Conservation (phyloP, 2,329 filamentous ascomycete species). For the Leptographium radiaticola region DNA sequence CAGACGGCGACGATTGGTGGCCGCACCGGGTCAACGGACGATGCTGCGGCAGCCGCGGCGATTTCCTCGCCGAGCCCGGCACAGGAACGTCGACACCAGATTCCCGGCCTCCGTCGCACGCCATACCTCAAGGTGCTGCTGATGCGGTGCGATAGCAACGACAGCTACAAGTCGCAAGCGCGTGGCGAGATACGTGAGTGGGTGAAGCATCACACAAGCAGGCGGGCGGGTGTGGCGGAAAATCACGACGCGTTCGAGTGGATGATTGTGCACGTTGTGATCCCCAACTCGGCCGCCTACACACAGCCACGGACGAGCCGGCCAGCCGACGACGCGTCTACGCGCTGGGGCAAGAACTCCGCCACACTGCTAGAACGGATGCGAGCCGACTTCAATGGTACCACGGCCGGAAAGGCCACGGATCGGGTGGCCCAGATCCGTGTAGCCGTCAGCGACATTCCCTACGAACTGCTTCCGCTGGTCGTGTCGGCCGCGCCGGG, state of each 20-base stretch:
- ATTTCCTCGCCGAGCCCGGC: conserved; percentile 16
- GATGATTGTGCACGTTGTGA: conserved; percentile 83
- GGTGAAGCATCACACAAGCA: conserved; percentile 65
- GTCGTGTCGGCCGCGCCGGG: conserved; percentile 50
- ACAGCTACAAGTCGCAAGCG: conserved; percentile 73
- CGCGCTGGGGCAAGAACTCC: conserved; percentile 33
- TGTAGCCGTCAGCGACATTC: conserved; percentile 56
- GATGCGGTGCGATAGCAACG: conserved; percentile 88
- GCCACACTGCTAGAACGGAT: conserved; percentile 74
- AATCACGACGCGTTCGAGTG: conserved; percentile 96
- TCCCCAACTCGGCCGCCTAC: conserved; percentile 72
- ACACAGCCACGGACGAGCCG: conserved; percentile 57
- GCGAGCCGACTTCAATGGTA: conserved; percentile 76
- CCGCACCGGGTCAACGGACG: conserved; percentile 24
- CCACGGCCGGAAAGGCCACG: conserved; percentile 55
- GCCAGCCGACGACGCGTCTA: conserved; percentile 27
- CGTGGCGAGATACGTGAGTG: conserved; percentile 76
- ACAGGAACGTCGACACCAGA: conserved; percentile 72
- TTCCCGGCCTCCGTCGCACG: conserved; percentile 81
- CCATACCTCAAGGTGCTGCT: conserved; percentile 88
- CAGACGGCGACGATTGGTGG: conserved; percentile 41
- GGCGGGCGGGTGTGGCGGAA: conserved; percentile 58
- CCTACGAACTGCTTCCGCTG: conserved; percentile 49
- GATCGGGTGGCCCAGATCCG: conserved; percentile 81
- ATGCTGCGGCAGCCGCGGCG: conserved; percentile 22